Evolutionary conservation across 169 alveolate genomes (phyloP).

Genomic region (Hepatocystis sp.): DNA sequence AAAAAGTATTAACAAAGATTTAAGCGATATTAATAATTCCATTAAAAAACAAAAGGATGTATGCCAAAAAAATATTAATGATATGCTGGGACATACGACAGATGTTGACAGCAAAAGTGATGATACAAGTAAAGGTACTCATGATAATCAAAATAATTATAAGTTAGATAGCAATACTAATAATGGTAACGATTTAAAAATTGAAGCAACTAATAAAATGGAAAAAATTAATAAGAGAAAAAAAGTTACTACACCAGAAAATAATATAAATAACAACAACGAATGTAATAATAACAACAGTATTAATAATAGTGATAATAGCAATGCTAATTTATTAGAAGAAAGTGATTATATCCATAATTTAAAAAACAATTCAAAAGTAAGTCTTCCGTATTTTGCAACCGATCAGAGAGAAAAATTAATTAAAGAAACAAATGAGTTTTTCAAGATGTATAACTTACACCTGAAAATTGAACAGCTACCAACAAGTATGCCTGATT

Average conservation of each 20-base stretch:
- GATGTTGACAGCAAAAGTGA: background rate
- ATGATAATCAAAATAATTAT: background rate
- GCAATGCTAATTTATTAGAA: background rate
- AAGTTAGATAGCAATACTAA: background rate
- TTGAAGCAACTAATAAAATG: background rate
- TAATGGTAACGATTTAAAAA: background rate
- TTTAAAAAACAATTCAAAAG: background rate
- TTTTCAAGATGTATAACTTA: slow-evolving; percentile 55
- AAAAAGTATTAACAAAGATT: background rate
- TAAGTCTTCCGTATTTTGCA: slow-evolving; percentile 69
- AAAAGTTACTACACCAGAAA: background rate
- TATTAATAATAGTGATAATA: background rate
- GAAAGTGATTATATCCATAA: slow-evolving; percentile 1
- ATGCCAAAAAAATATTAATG: background rate
- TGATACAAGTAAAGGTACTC: background rate
- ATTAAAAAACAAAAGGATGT: background rate
- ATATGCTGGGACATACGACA: background rate
- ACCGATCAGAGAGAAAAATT: slow-evolving; percentile 49
- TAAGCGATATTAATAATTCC: background rate
- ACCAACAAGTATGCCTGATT: slow-evolving; percentile 29
- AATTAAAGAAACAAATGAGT: slow-evolving; percentile 65
- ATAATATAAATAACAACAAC: background rate
- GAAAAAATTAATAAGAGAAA: background rate
- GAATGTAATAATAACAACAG: background rate
- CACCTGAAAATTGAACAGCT: slow-evolving; percentile 44